Conservation (phyloP, 148 eudicot genomes). For the Rhododendron williamsianum region DNA sequence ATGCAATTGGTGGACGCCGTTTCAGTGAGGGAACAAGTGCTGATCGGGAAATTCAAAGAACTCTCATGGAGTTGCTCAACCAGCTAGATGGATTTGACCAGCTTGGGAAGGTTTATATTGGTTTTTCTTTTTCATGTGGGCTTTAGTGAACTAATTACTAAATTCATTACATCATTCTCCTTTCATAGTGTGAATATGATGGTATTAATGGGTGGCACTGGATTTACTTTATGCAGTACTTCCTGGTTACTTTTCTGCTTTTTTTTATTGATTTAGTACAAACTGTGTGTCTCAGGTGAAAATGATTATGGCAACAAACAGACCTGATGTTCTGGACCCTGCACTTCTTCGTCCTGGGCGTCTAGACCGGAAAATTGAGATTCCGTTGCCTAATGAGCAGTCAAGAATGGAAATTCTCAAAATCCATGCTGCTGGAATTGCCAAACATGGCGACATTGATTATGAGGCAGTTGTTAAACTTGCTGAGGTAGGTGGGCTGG, state of each 20-base stretch:
- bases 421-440: slow-evolving; percentile 96
- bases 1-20: slow-evolving; percentile 96
- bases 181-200: background rate
- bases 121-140: background rate
- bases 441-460: slow-evolving; percentile 98
- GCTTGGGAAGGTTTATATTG: slow-evolving; percentile 71
- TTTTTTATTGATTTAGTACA: background rate
- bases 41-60: slow-evolving; percentile 97
- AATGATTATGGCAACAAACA: slow-evolving; percentile 98
- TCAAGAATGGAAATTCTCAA: slow-evolving; percentile 91
- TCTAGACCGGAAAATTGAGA: slow-evolving; percentile 93
- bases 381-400: slow-evolving; percentile 98
- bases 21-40: slow-evolving; percentile 99
- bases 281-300: slow-evolving; percentile 41
- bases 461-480: slow-evolving; percentile 97
- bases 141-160: background rate
- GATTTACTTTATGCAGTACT: background rate
- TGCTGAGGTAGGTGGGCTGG: slow-evolving; percentile 58
- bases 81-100: slow-evolving; percentile 94
- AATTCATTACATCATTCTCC: background rate
- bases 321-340: slow-evolving; percentile 98
- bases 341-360: slow-evolving; percentile 99
- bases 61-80: slow-evolving; percentile 91
- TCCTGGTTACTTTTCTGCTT: background rate
- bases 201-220: background rate